Conservation (phyloP, 1,139 yeast genomes). For the Pichia sp. region DNA sequence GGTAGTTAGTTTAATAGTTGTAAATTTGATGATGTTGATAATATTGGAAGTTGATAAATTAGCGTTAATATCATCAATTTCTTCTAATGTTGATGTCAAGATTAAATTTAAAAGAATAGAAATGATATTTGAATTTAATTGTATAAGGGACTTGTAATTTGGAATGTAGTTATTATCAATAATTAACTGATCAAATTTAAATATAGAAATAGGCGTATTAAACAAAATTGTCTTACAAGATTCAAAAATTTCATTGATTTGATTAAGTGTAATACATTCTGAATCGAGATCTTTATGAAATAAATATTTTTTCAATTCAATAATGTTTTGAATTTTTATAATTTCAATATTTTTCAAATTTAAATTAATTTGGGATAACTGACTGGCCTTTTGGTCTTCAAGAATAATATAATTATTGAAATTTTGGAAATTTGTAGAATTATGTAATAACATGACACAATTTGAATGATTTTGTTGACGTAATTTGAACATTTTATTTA, state of each 20-base stretch:
- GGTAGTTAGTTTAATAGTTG: background rate
- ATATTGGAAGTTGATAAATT: background rate
- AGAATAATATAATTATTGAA: conserved; percentile 11
- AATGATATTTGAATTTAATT: background rate
- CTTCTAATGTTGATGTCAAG: background rate
- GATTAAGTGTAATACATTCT: no score
- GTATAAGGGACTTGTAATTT: background rate
- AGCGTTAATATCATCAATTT: background rate
- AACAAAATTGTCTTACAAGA: background rate
- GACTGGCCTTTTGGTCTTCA: background rate
- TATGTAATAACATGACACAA: conserved; percentile 53
- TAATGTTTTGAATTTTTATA: background rate
- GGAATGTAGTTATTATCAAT: conserved; percentile 1
- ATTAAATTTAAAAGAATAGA: background rate
- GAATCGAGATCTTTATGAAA: no score
- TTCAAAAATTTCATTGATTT: background rate
- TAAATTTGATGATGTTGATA: background rate
- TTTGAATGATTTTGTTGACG: conserved; percentile 86
- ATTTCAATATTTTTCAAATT: background rate
- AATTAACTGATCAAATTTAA: conserved; percentile 8
- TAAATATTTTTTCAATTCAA: background rate
- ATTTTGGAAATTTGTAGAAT: conserved; percentile 4
- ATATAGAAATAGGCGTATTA: conserved; percentile 5
- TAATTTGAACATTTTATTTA: conserved; percentile 52
- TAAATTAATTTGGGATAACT: background rate